Conservation (phyloP, 163 green algal species). For the Prototheca wickerhamii region DNA sequence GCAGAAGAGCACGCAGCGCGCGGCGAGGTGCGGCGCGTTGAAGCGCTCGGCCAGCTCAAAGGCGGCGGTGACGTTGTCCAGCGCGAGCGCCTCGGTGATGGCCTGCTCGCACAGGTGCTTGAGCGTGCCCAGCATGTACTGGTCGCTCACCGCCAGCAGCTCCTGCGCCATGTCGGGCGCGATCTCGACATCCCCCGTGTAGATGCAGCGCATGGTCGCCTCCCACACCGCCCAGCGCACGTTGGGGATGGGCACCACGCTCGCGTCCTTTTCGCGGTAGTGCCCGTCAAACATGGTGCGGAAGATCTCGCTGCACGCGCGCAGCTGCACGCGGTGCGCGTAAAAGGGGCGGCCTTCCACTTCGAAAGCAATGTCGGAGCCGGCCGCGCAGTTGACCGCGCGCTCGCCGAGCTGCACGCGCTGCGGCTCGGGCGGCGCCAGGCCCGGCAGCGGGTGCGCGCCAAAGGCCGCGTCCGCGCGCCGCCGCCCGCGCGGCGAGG, state of each 20-base stretch:
- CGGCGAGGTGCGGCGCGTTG: slow-evolving; percentile 64
- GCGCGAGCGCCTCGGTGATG: slow-evolving; percentile 59
- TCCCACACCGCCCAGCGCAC: slow-evolving; percentile 79
- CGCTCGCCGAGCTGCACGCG: slow-evolving; percentile 74
- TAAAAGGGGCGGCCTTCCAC: slow-evolving; percentile 84
- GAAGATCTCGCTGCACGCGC: slow-evolving; percentile 83
- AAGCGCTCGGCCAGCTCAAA: slow-evolving; percentile 80
- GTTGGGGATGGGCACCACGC: slow-evolving; percentile 89
- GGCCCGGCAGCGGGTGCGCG: background rate
- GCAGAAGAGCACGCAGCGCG: slow-evolving; percentile 74
- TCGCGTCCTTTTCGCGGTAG: slow-evolving; percentile 76
- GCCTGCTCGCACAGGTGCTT: slow-evolving; percentile 87
- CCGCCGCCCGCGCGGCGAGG: no score
- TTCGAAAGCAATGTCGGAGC: slow-evolving; percentile 89
- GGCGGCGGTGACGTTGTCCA: slow-evolving; percentile 69
- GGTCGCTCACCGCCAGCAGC: slow-evolving; percentile 77
- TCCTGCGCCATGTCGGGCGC: slow-evolving; percentile 66
- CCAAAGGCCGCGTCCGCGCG: background rate
- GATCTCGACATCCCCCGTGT: slow-evolving; percentile 58
- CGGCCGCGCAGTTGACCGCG: slow-evolving; percentile 86
- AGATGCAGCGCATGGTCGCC: slow-evolving; percentile 90
- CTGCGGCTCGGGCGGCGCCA: slow-evolving; percentile 12
- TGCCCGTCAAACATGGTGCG: slow-evolving; percentile 79
- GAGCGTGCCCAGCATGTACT: slow-evolving; percentile 88
- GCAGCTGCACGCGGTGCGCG: slow-evolving; percentile 76